Percentiles rank a stretch among this genome's conserved stretches.
These are phyloP conservation scores for Talaromyces sp. DNA, from an alignment of 2,329 filamentous ascomycete species.

Conservation along the genomic window DNA sequence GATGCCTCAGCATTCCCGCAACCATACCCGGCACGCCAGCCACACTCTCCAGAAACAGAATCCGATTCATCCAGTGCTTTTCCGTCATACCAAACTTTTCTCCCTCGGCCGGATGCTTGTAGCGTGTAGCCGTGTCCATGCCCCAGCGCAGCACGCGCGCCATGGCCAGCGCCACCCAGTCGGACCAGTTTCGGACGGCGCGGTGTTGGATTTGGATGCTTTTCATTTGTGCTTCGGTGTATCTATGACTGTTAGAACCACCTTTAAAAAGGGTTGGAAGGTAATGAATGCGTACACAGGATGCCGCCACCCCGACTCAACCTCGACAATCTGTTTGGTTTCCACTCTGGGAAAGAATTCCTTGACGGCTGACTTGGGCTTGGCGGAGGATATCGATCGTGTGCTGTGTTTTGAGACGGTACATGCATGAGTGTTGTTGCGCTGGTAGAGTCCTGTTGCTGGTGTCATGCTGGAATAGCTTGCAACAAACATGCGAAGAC, in stretches of 20 bases:
- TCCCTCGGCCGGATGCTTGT: slow-evolving; percentile 58
- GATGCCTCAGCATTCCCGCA: slow-evolving; percentile 85
- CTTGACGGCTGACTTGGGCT: slow-evolving; percentile 27
- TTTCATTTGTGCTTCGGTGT: slow-evolving; percentile 74
- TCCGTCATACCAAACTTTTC: slow-evolving; percentile 69
- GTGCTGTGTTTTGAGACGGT: slow-evolving; percentile 11
- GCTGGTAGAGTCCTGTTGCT: slow-evolving; percentile 2
- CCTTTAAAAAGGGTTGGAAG: background rate
- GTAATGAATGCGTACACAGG: slow-evolving; percentile 42
- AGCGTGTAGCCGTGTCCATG: slow-evolving; percentile 77
- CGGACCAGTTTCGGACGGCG: slow-evolving; percentile 64
- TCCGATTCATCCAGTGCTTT: slow-evolving; percentile 81
- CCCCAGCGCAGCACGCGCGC: slow-evolving; percentile 72
- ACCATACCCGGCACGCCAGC: slow-evolving; percentile 97
- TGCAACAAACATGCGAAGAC: slow-evolving; percentile 9
- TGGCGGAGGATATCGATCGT: slow-evolving; percentile 25
- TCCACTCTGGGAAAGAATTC: slow-evolving; percentile 56
- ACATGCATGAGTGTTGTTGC: slow-evolving; percentile 12
- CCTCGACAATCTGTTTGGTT: slow-evolving; percentile 57
- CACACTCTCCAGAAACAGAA: slow-evolving; percentile 91
- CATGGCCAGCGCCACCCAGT: slow-evolving; percentile 71
- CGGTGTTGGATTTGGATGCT: slow-evolving; percentile 71
- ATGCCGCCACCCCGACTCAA: slow-evolving; percentile 64
- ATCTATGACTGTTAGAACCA: slow-evolving; percentile 38
- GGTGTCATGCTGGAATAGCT: slow-evolving; percentile 18